A percentile compares a stretch with the other conserved stretches of the same genome.
Evolutionary conservation across 2,329 filamentous ascomycete genomes (phyloP).

Genomic region (Aureobasidium leucospermi): DNA sequence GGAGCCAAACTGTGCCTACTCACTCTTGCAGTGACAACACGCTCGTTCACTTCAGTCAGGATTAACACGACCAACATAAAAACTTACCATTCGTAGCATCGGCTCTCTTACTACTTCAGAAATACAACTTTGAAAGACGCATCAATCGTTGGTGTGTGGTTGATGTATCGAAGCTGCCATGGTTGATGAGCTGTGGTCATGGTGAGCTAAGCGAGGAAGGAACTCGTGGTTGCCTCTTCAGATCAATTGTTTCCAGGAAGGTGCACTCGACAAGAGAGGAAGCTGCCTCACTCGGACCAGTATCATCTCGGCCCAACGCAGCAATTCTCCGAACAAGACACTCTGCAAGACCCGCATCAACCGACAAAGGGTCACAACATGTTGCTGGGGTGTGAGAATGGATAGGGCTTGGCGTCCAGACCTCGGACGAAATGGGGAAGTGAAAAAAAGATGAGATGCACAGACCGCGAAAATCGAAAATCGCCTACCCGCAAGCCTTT

Average conservation of each 20-base stretch:
- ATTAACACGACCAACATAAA: no score
- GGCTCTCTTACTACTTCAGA: no score
- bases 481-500: conserved; percentile 12
- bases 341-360: not conserved
- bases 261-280: not conserved
- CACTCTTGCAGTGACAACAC: no score
- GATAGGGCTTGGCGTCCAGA: conserved; percentile 9
- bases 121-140: no score
- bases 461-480: conserved; percentile 11
- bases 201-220: conserved; percentile 1
- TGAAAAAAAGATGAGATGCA: conserved; percentile 10
- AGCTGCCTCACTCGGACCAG: not conserved
- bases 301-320: not conserved
- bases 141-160: not conserved
- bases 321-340: not conserved
- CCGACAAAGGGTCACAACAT: not conserved
- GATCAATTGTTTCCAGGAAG: not conserved
- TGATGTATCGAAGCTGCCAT: not conserved
- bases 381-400: not conserved
- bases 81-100: no score
- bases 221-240: not conserved
- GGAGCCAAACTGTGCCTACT: no score
- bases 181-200: not conserved
- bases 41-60: no score
- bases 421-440: conserved; percentile 7